phyloP scores from a whole-genome alignment of 169 alveolate species.

The Cystoisospora suis region DNA sequence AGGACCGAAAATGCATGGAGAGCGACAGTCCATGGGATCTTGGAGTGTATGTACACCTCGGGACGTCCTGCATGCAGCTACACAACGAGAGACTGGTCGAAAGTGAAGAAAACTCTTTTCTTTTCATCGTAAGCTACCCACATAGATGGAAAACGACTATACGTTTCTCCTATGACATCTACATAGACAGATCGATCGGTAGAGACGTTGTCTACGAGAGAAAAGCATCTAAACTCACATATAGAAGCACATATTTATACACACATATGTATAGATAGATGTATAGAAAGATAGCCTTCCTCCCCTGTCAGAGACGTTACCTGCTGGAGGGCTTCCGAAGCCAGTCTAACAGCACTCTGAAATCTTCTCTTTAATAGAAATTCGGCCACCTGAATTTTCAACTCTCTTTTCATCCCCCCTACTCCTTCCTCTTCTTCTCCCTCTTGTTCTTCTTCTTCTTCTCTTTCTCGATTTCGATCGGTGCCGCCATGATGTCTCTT shows the following conservation, averaged over 20 bases:
- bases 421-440: not conserved
- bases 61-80: too few relatives aligned
- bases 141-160: not conserved
- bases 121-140: too few relatives aligned
- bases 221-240: not conserved
- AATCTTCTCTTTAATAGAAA: not conserved
- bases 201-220: not conserved
- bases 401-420: not conserved
- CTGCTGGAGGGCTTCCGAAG: slow-evolving; percentile 11
- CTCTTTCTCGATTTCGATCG: too few relatives aligned
- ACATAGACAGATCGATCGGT: not conserved
- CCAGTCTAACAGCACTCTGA: not conserved
- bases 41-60: too few relatives aligned
- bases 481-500: too few relatives aligned
- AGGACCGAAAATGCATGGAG: not conserved
- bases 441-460: not conserved
- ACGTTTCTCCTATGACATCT: not conserved
- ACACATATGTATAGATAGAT: not conserved
- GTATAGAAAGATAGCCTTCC: not conserved
- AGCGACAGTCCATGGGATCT: not conserved
- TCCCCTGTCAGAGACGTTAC: not conserved
- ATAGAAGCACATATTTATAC: not conserved
- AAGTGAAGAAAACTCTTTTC: too few relatives aligned
- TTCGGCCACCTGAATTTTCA: not conserved
- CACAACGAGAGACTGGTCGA: too few relatives aligned